Percentiles rank a stretch among this genome's conserved stretches.
These are phyloP conservation scores for Ascoidea asiatica DNA, from an alignment of 805 yeast species.

Conservation along the genomic window DNA sequence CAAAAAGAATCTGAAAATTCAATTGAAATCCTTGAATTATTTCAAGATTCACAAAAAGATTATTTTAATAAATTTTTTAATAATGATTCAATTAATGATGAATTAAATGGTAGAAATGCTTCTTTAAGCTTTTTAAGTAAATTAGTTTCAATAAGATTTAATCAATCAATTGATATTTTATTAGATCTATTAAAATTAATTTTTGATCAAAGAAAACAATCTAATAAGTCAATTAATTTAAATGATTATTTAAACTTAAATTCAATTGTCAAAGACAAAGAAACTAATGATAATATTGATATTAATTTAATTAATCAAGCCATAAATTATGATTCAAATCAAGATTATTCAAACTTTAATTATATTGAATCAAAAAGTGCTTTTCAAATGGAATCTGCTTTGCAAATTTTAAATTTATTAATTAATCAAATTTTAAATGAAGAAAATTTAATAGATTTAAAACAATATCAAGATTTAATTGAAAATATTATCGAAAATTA, in stretches of 20 bases:
- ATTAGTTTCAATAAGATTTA: neutral
- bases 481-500: neutral
- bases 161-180: neutral
- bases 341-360: slow-evolving; percentile 45
- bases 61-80: slow-evolving; percentile 33
- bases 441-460: neutral
- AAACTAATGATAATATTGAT: slow-evolving; percentile 18
- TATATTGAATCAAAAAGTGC: slow-evolving; percentile 48
- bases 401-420: slow-evolving; percentile 42
- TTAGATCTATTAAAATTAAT: neutral
- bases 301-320: slow-evolving; percentile 52
- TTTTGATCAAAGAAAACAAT: neutral
- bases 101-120: neutral
- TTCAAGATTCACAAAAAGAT: slow-evolving; percentile 38
- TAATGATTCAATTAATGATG: slow-evolving; percentile 9
- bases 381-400: slow-evolving; percentile 52
- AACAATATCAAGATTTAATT: neutral
- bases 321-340: slow-evolving; percentile 45
- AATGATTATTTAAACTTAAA: neutral
- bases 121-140: neutral
- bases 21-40: slow-evolving; percentile 25
- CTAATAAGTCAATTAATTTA: too few relatives aligned
- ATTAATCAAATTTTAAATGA: slow-evolving; percentile 43
- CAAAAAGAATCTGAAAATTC: too few relatives aligned
- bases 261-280: neutral